A percentile compares a stretch with the other conserved stretches of the same genome.
phyloP scores from a whole-genome alignment of 805 yeast genomes.

The Aciculoconidium aculeatum region DNA sequence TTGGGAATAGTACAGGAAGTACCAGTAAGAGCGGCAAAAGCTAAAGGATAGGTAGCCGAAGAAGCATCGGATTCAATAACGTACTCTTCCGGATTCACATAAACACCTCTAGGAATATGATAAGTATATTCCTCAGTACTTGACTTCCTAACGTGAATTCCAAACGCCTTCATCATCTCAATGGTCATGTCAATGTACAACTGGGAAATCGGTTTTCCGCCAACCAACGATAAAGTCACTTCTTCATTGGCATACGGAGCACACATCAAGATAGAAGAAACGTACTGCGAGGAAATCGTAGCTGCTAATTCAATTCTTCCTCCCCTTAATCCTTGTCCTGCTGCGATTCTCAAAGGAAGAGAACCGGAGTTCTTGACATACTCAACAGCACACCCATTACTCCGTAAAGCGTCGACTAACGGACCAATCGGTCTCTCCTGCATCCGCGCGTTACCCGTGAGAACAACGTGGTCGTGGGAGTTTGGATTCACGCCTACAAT shows the following conservation, averaged over 20 bases:
- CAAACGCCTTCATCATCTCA: slow-evolving; percentile 89
- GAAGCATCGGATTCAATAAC: slow-evolving; percentile 96
- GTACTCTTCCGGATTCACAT: slow-evolving; percentile 76
- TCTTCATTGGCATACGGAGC: slow-evolving; percentile 93
- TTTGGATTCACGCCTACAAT: slow-evolving; percentile 47
- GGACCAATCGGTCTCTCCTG: slow-evolving; percentile 97
- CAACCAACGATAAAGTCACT: slow-evolving; percentile 81
- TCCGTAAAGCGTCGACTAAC: slow-evolving; percentile 79
- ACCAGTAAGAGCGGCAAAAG: slow-evolving; percentile 95
- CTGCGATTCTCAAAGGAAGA: slow-evolving; percentile 67
- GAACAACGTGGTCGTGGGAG: slow-evolving; percentile 43
- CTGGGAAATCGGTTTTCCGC: slow-evolving; percentile 96
- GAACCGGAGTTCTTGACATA: slow-evolving; percentile 77
- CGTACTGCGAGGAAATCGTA: slow-evolving; percentile 95
- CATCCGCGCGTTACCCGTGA: slow-evolving; percentile 96
- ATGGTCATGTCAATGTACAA: slow-evolving; percentile 96
- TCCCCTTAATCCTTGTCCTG: slow-evolving; percentile 73
- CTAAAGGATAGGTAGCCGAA: slow-evolving; percentile 95
- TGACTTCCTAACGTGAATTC: slow-evolving; percentile 68
- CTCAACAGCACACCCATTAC: slow-evolving; percentile 71
- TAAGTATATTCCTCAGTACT: slow-evolving; percentile 75
- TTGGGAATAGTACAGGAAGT: slow-evolving; percentile 89
- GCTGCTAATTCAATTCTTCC: slow-evolving; percentile 93
- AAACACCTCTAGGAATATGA: slow-evolving; percentile 80
- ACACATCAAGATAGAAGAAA: slow-evolving; percentile 92